Base-by-base conservation (phyloP, 2,329 filamentous ascomycete species). In the Aspergillus japonicus region DNA sequence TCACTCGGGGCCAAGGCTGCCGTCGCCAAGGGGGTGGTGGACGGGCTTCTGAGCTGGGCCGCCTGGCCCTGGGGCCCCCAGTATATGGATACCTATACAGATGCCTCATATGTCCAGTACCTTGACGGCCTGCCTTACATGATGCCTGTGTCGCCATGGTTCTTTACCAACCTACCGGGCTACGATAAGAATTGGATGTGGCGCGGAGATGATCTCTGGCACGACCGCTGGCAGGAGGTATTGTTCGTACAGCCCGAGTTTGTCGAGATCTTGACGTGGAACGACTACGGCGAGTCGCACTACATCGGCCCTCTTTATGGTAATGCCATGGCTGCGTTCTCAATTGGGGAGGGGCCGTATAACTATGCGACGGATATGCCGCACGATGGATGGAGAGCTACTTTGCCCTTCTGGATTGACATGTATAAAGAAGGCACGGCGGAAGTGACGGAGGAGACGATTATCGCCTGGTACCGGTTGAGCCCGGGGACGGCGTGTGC, bases 101-200 rank as follows among this genome's bases (percentile, higher is more conserved):
- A 81, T 50, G 65, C 74, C 44, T 67, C 68, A 2, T 84, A 78
- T 69, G 75, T 77, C 62, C 56, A 64, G 4, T 69, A 68, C 6
- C 60, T 77, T 1, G 57, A 64, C 2, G 68, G 66, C 5, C 79
- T 78, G 66, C 68, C 71, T 1, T 80, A 75, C 59, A 83, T 84
- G 80, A 82, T 82, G 80, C 77, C 82, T 2, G 79, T 85, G 4
- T 82, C 81, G 0, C 83, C 83, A 0, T 85, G 83, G 83, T 83
- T 79, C 68, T 83, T 71, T 69, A 87, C 86, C 50, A 82, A 85
- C 60, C 74, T 87, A 72, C 79, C 82, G 0, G 72, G 77, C 5
- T 87, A 80, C 65, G 72, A 74, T 44, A 88, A 87, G 73, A 85
- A 86, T 69, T 88, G 85, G 85, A 75, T 87, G 2, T 89, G 83